phyloP scores from a whole-genome alignment of 495 filamentous ascomycete species.

The Tuber melanosporum region DNA sequence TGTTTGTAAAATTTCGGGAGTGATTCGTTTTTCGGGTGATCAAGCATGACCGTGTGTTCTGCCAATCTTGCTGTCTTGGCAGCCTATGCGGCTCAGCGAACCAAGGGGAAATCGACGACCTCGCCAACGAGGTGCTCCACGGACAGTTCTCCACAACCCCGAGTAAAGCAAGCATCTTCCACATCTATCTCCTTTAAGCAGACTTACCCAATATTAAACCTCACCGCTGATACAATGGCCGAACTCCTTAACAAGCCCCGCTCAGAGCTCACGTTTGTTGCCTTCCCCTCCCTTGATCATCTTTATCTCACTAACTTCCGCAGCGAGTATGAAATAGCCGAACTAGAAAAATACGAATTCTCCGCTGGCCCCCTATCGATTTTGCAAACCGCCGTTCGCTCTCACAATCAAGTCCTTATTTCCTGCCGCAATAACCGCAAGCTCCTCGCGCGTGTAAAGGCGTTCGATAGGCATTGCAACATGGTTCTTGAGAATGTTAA shows the following conservation, averaged over 20 bases:
- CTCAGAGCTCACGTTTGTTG: conserved; percentile 37
- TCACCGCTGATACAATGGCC: conserved; percentile 25
- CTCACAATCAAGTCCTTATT: conserved; percentile 82
- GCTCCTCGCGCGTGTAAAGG: conserved; percentile 71
- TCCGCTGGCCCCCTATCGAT: conserved; percentile 80
- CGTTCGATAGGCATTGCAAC: conserved; percentile 91
- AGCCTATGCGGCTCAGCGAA: not conserved
- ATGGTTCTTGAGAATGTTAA: conserved; percentile 98
- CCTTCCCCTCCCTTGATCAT: not conserved
- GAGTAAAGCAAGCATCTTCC: not conserved
- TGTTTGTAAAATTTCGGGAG: no score
- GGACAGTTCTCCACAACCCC: not conserved
- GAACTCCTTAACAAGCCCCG: conserved; percentile 41
- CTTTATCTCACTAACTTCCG: conserved; percentile 24
- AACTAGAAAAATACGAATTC: conserved; percentile 87
- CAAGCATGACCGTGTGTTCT: not conserved
- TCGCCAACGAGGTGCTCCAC: not conserved
- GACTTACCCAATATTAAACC: conserved; percentile 4
- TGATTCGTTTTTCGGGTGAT: not conserved
- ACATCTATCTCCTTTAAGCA: not conserved
- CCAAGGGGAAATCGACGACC: not conserved
- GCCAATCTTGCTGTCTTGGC: not conserved
- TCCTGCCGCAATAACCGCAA: conserved; percentile 86
- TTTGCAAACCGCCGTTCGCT: conserved; percentile 82
- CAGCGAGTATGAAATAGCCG: conserved; percentile 73